Conservation (phyloP, 768 basidiomycete species). For the Suillus cothurnatus region DNA sequence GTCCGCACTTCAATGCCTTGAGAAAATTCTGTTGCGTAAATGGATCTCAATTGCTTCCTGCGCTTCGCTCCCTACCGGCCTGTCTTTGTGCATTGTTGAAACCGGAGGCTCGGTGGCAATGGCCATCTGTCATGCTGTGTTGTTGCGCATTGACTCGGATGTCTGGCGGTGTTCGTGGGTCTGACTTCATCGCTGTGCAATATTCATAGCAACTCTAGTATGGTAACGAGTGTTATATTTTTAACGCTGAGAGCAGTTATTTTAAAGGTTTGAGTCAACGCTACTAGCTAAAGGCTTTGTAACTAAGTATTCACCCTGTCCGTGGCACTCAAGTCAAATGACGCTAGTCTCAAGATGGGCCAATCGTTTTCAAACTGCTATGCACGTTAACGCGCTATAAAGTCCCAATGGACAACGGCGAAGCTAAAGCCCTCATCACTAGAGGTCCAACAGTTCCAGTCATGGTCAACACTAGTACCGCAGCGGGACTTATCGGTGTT, state of each 20-base stretch:
- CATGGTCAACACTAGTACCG: constrained; percentile 10
- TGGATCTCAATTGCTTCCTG: neutral
- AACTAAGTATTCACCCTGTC: neutral
- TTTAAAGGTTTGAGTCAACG: too few species aligned
- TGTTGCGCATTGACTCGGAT: neutral
- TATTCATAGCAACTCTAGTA: neutral
- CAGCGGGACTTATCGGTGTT: constrained; percentile 53
- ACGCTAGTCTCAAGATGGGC: neutral
- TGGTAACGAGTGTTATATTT: neutral
- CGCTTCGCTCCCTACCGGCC: neutral
- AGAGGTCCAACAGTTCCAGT: neutral
- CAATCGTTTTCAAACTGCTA: neutral
- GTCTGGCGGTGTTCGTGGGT: neutral
- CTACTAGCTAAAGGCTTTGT: too few species aligned
- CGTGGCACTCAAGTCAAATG: neutral
- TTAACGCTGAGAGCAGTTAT: neutral
- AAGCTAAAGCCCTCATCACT: neutral
- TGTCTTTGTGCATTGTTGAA: neutral
- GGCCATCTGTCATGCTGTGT: neutral
- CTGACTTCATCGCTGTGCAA: neutral
- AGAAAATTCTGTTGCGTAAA: neutral
- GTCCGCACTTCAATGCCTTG: neutral
- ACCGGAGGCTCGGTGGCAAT: neutral
- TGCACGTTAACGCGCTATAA: neutral
- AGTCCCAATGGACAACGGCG: neutral